Evolutionary conservation across 306 rosid species (phyloP), one percentile per base, ranked within the genome.

Genomic region (Vigna radiata): DNA sequence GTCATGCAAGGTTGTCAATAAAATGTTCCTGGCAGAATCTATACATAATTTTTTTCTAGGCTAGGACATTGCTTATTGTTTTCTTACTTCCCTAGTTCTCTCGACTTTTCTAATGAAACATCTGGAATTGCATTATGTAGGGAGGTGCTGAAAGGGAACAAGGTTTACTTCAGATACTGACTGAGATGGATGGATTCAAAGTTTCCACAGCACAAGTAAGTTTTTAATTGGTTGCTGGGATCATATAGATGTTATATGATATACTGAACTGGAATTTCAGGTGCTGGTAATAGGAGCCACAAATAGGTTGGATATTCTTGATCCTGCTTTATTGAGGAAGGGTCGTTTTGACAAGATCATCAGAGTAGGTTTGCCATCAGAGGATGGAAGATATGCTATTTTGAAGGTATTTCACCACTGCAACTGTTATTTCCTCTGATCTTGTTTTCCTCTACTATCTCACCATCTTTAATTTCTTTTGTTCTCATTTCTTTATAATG

Each of bases 111-210:
- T 72, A 60, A 80, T 73, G 37, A 68, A 81, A 69, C 9, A 44
- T 74, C 5, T 29, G 65, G 43, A 50, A 81, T 83, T 85, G 77
- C 76, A 39, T 73, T 72, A 36, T 87, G 56, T 52, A 92, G 98
- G 98, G 98, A 80, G 98, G 98, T 39, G 97, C 96, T 50, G 98
- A 94, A 77, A 88, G 98, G 80, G 98, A 94, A 41, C 98, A 94
- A 71, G 98, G 98, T 37, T 86, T 94, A n/a, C 97, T 94, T 78
- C 98, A 94, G 88, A 90, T 94, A 81, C 78, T 94, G 84, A 94
- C 98, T 23, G 98, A 94, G 84, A 76, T 94, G 96, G 98, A 94
- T 87, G 98, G 98, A 62, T 94, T 94, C 83, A 94, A 90, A 88
- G 97, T 90, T 83, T 90, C 93, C 69, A 92, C 98, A 19, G 89